Evolutionary conservation across 768 basidiomycete genomes (phyloP), one percentile per base, ranked within the genome.

Genomic region (Calocybe indica): DNA sequence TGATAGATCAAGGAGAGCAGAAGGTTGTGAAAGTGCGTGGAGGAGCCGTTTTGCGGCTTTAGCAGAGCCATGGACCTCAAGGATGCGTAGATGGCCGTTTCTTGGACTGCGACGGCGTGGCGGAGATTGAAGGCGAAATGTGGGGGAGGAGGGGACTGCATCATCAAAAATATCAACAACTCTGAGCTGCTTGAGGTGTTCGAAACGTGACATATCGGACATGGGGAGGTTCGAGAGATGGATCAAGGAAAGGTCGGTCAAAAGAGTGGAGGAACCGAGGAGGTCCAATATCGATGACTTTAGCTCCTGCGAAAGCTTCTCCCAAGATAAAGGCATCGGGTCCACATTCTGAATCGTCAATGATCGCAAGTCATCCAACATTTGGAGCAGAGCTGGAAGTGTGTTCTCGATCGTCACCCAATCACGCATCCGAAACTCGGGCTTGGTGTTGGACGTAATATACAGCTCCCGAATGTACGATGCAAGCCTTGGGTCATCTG

Each of bases 361-460:
- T 8, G 50, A 45, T 7, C 49, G 39, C 5, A 54, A 35, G 28
- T 48, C 49, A 31, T 54, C 46, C 12, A 54, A 36, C 34, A 48
- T 48, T 31, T 47, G 47, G 3, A 54, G 36, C 7, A 54, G 29
- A 36, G 46, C 50, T n/a, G 50, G 50, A 3, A 54, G 29, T 14
- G 53, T 54, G 33, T 51, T 52, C 37, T 54, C 53, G 47, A 54
- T 44, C 4, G 43, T 52, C 15, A 54, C 46, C 53, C 53, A 54
- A n/a, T 48, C 35, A 13, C 53, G 50, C 6, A 30, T 29, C 13
- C 53, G 49, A 36, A 51, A 46, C 30, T 54, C 50, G 5, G 28
- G 30, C n/a, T 37, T 22, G 5, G 45, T 33, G 6, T 13, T 30
- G 6, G 46, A 32, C 7, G 40, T 14, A 10, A 54, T 47, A 37